phyloP scores from a whole-genome alignment of 805 yeast species.

The Metschnikowia kunwiensis region DNA sequence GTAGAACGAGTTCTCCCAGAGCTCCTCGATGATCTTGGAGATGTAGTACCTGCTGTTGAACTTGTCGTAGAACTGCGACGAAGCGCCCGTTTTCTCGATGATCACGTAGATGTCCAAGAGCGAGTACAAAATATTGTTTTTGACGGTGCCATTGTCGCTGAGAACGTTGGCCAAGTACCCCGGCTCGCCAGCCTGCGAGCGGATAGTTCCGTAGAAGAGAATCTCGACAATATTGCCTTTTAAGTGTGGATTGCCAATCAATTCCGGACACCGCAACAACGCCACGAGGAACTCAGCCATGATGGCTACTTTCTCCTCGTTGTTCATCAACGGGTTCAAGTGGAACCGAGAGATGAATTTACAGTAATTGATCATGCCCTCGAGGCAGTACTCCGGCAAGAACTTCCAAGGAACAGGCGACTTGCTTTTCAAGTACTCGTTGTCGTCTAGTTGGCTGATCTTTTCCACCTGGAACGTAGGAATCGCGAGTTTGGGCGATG shows the following conservation, averaged over 20 bases:
- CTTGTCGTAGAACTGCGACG: slow-evolving; percentile 93
- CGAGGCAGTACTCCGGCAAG: slow-evolving; percentile 82
- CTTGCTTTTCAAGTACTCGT: slow-evolving; percentile 61
- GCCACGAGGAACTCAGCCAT: slow-evolving; percentile 72
- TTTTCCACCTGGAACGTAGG: slow-evolving; percentile 56
- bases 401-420: slow-evolving; percentile 77
- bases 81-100: slow-evolving; percentile 94
- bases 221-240: slow-evolving; percentile 81
- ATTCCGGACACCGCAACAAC: slow-evolving; percentile 77
- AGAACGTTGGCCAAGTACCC: slow-evolving; percentile 74
- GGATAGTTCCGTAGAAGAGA: slow-evolving; percentile 69
- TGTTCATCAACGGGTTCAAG: slow-evolving; percentile 55
- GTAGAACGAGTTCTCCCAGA: slow-evolving; percentile 75
- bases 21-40: slow-evolving; percentile 72
- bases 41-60: slow-evolving; percentile 88
- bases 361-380: slow-evolving; percentile 73
- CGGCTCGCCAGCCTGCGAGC: slow-evolving; percentile 51
- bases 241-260: slow-evolving; percentile 89
- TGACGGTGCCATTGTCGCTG: slow-evolving; percentile 59
- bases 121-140: slow-evolving; percentile 70
- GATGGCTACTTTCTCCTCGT: slow-evolving; percentile 48
- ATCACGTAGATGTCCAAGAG: slow-evolving; percentile 87
- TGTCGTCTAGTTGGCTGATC: slow-evolving; percentile 69
- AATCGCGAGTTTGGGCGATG: slow-evolving; percentile 46
- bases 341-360: slow-evolving; percentile 56